Conservation (phyloP, 129 eudicot genomes). For the Pulicaria dysenterica region DNA sequence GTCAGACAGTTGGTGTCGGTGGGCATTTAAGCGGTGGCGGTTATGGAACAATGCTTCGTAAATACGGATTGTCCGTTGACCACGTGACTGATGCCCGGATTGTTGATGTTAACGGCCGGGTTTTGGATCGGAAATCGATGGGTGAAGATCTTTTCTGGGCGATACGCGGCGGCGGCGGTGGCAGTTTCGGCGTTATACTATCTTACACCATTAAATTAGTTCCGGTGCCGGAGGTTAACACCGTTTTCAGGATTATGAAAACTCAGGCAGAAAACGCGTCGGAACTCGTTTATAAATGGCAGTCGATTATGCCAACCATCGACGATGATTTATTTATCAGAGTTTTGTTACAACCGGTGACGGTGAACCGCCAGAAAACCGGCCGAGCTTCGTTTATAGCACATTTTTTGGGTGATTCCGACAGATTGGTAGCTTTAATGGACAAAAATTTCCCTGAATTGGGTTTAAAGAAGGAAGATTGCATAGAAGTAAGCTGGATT, state of each 20-base stretch:
- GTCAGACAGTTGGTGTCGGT: slow-evolving; percentile 59
- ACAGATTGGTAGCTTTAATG: slow-evolving; percentile 31
- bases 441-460: slow-evolving; percentile 44
- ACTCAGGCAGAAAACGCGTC: slow-evolving; percentile 32
- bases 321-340: slow-evolving; percentile 47
- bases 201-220: slow-evolving; percentile 45
- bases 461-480: slow-evolving; percentile 37
- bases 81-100: slow-evolving; percentile 47
- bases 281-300: slow-evolving; percentile 40
- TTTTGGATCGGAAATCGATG: slow-evolving; percentile 45
- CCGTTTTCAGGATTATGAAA: slow-evolving; percentile 40
- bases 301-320: slow-evolving; percentile 26
- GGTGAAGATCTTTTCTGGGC: slow-evolving; percentile 72
- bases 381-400: slow-evolving; percentile 43
- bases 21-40: slow-evolving; percentile 64
- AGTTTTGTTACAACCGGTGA: slow-evolving; percentile 36
- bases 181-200: slow-evolving; percentile 52
- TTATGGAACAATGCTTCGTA: slow-evolving; percentile 50
- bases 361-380: slow-evolving; percentile 21
- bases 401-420: slow-evolving; percentile 44
- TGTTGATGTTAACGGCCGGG: slow-evolving; percentile 31
- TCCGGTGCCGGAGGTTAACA: slow-evolving; percentile 40
- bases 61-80: slow-evolving; percentile 48
- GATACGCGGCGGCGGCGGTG: slow-evolving; percentile 53
- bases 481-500: slow-evolving; percentile 50